phyloP scores from a whole-genome alignment of 805 yeast genomes.

The Metschnikowia henanensis region DNA sequence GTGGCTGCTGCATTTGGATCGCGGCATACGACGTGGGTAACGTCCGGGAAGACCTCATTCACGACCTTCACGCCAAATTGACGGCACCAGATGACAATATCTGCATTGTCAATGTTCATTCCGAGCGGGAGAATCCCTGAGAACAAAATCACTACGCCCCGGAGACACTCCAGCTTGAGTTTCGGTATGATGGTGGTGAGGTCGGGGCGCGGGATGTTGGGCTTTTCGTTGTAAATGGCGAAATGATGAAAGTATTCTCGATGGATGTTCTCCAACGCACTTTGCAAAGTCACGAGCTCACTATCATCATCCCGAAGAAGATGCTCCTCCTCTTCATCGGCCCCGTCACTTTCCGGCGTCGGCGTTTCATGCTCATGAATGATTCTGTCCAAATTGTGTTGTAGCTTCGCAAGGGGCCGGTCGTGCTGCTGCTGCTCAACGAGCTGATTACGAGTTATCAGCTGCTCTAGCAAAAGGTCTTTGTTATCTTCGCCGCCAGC shows the following conservation, averaged over 20 bases:
- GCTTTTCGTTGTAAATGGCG: constrained; percentile 8
- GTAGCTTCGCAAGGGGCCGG: constrained; percentile 82
- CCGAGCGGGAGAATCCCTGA: constrained; percentile 93
- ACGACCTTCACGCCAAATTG: constrained; percentile 90
- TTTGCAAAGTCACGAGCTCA: constrained; percentile 65
- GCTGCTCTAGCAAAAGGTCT: constrained; percentile 52
- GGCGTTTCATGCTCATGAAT: constrained; percentile 32
- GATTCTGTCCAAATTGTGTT: constrained; percentile 64
- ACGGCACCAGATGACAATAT: constrained; percentile 87
- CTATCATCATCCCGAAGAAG: constrained; percentile 77
- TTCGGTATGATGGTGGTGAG: constrained; percentile 69
- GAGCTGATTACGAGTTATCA: constrained; percentile 63
- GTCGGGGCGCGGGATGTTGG: constrained; percentile 46
- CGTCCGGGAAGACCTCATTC: constrained; percentile 60
- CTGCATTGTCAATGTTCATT: constrained; percentile 67
- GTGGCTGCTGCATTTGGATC: constrained; percentile 41
- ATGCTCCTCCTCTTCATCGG: constrained; percentile 43
- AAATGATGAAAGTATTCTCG: constrained; percentile 50
- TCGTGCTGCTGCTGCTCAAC: constrained; percentile 80
- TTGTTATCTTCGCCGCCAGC: constrained; percentile 53
- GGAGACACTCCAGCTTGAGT: constrained; percentile 69
- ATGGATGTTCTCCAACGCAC: constrained; percentile 66
- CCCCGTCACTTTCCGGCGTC: constrained; percentile 23
- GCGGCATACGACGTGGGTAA: constrained; percentile 87
- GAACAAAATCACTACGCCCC: constrained; percentile 69